Percentiles rank a stretch among this genome's conserved stretches.
Conservation (phyloP, 257 asterid genomes). For the Salvia splendens region DNA sequence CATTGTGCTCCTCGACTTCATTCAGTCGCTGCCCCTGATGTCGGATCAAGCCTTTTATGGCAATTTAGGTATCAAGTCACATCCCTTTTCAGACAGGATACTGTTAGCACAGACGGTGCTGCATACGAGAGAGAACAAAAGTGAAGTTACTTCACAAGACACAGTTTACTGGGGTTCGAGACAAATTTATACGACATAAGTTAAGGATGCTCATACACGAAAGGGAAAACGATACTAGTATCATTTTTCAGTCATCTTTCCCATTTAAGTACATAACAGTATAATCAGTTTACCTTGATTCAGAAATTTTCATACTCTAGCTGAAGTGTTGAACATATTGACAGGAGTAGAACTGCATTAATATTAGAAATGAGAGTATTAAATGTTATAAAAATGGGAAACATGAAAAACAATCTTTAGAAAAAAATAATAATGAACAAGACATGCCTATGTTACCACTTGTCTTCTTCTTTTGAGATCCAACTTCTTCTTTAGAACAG, state of each 20-base stretch:
- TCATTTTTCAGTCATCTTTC: not conserved
- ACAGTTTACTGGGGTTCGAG: too few relatives aligned
- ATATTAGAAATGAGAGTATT: not conserved
- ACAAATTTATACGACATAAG: too few relatives aligned
- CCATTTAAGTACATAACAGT: not conserved
- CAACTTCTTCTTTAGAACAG: slow-evolving; percentile 52
- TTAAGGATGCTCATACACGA: not conserved
- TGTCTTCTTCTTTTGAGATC: slow-evolving; percentile 61
- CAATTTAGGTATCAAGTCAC: too few relatives aligned
- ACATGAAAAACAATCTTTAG: too few relatives aligned
- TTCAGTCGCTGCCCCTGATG: too few relatives aligned
- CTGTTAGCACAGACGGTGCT: not conserved
- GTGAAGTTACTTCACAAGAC: too few relatives aligned
- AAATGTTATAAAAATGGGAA: not conserved
- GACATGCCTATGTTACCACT: slow-evolving; percentile 29
- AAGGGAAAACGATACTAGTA: too few relatives aligned
- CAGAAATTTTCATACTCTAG: not conserved
- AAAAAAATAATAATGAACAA: not conserved
- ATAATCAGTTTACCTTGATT: not conserved
- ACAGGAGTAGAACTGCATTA: slow-evolving; percentile 15
- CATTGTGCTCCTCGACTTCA: too few relatives aligned
- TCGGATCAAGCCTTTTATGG: too few relatives aligned
- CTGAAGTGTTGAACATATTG: not conserved
- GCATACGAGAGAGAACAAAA: not conserved
- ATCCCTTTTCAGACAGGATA: too few relatives aligned